Evolutionary conservation across 352 stramenopile genomes (phyloP).

Genomic region (Pythium myriotylum): DNA sequence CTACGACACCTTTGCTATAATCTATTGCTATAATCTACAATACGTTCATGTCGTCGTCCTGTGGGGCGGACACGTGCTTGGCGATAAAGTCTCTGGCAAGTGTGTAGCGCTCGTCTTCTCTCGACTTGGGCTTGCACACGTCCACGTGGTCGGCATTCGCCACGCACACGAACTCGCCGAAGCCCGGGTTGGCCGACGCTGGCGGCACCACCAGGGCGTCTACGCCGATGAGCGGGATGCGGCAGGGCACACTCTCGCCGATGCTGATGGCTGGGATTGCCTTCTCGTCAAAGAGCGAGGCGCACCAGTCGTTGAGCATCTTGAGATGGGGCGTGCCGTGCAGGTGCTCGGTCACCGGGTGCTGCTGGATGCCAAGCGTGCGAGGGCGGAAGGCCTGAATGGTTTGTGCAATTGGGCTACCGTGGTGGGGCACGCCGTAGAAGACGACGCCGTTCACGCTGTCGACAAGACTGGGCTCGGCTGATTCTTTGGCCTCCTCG

Average conservation of each 20-base stretch:
- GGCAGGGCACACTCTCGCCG: conserved; percentile 63
- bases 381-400: conserved; percentile 61
- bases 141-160: conserved; percentile 67
- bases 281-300: conserved; percentile 50
- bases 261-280: conserved; percentile 65
- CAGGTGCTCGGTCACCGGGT: conserved; percentile 74
- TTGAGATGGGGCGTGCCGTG: conserved; percentile 75
- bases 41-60: conserved; percentile 15
- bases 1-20: background rate
- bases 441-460: conserved; percentile 77
- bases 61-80: conserved; percentile 14
- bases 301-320: conserved; percentile 83
- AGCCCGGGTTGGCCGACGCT: conserved; percentile 68
- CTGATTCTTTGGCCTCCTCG: background rate
- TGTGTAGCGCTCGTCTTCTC: conserved; percentile 59
- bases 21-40: conserved; percentile 29
- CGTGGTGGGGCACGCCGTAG: conserved; percentile 78
- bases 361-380: conserved; percentile 51
- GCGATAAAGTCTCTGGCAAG: conserved; percentile 67
- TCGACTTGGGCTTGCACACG: conserved; percentile 74
- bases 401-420: conserved; percentile 69
- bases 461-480: conserved; percentile 41
- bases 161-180: conserved; percentile 70
- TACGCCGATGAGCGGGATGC: conserved; percentile 64
- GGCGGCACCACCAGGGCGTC: conserved; percentile 77